phyloP scores from a whole-genome alignment of 179 eudicot genomes.

The Beta corolliflora region DNA sequence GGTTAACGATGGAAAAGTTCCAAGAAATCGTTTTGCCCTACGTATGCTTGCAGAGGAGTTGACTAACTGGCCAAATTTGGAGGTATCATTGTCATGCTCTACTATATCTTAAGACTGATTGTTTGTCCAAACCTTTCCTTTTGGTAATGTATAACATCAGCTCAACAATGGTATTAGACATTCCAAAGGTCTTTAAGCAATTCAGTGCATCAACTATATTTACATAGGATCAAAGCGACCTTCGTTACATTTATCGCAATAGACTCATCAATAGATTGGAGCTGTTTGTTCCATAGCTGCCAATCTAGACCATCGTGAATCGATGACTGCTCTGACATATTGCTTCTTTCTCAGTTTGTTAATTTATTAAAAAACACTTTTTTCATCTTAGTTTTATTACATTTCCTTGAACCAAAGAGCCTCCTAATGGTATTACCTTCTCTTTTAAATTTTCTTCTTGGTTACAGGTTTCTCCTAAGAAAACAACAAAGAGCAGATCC shows the following conservation, averaged over 20 bases:
- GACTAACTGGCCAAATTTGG: slow-evolving; percentile 90
- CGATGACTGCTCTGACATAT: too few relatives aligned
- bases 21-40: slow-evolving; percentile 63
- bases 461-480: slow-evolving; percentile 42
- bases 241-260: too few relatives aligned
- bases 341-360: too few relatives aligned
- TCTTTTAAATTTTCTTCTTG: background rate
- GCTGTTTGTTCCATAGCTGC: too few relatives aligned
- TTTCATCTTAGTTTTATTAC: too few relatives aligned
- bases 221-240: too few relatives aligned
- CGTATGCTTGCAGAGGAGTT: slow-evolving; percentile 86
- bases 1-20: slow-evolving; percentile 90
- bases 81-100: slow-evolving; percentile 43
- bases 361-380: too few relatives aligned
- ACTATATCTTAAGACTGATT: background rate
- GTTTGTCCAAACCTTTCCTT: background rate
- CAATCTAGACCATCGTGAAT: too few relatives aligned
- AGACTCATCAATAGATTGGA: too few relatives aligned
- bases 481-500: slow-evolving; percentile 53
- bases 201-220: too few relatives aligned
- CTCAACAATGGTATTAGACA: too few relatives aligned
- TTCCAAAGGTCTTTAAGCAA: too few relatives aligned
- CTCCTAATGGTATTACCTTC: background rate
- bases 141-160: background rate
- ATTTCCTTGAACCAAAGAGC: background rate